Base-by-base conservation (phyloP, 2,329 filamentous ascomycete species). In the Cadophora sp. region DNA sequence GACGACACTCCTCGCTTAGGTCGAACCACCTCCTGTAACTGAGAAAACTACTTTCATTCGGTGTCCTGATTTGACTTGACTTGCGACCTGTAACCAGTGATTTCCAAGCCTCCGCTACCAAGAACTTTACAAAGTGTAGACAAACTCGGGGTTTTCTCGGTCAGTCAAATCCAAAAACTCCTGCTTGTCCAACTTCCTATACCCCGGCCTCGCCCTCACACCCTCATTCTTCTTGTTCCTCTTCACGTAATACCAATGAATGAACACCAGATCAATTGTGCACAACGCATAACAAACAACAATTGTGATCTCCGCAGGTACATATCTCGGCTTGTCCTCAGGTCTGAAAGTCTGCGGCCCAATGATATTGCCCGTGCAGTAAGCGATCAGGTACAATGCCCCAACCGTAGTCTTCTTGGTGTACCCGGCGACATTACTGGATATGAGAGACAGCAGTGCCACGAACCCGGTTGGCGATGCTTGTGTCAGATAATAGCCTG, bases 291-390 rank as follows among this genome's bases (percentile, higher is more conserved):
- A 75, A 51, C 74, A 76, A 8, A 73, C 69, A 76, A 88, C 81
- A 65, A 88, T 83, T 19, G 84, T 82, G 27, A 87, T 81, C 68
- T 76, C 67, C 27, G 75, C 76, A 4, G 73, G 71, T 2, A 67
- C 59, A 46, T 77, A 77, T 3, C 83, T 78, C 1, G 85, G 86
- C 0, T 81, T 83, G 68, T 88, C 84, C 50, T 79, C 79, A 4
- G 74, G 73, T 72, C 83, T 70, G 53, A 77, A 77, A 9, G 73
- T 73, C 37, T 78, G 76, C 3, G 76, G 76, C 4, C 85, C 84
- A 37, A 86, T 83, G 66, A 87, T 86, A 71, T 85, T 85, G 0
- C 84, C 85, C 1, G 84, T 79, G 64, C 84, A 86, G 68, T 86
- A 87, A 1, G 81, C 84, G 2, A 83, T 81, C 9, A 77, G 66